Percentiles rank a stretch among this genome's conserved stretches.
These are phyloP conservation scores for Auricularia sp. DNA, from an alignment of 768 basidiomycete species.

Conservation along the genomic window DNA sequence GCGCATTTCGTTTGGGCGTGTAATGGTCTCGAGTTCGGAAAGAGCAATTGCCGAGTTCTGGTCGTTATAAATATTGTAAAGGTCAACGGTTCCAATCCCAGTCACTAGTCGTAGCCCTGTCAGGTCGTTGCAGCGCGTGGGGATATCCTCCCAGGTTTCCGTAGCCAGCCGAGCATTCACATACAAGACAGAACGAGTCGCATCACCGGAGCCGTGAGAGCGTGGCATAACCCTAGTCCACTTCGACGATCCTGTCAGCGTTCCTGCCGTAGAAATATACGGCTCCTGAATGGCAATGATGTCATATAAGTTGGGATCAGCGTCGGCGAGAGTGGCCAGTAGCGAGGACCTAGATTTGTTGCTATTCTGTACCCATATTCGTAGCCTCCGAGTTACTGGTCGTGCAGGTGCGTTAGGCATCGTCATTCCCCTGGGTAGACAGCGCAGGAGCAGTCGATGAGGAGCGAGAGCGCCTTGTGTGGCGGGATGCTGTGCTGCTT, in stretches of 20 bases:
- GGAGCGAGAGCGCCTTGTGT: neutral
- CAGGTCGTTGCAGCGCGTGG: slow-evolving; percentile 17
- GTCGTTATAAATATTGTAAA: slow-evolving; percentile 34
- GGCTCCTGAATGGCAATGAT: neutral
- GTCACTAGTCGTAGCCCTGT: slow-evolving; percentile 19
- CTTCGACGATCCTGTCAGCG: neutral
- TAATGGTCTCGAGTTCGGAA: neutral
- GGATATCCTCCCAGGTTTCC: slow-evolving; percentile 14
- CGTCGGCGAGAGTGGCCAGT: neutral
- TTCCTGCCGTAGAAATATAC: neutral
- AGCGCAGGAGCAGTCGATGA: neutral
- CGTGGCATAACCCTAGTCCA: neutral
- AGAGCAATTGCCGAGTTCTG: neutral
- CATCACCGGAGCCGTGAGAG: neutral
- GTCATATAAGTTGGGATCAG: neutral
- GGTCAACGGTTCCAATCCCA: slow-evolving; percentile 10
- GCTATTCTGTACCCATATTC: slow-evolving; percentile 1
- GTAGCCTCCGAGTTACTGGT: neutral
- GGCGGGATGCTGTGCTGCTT: no score
- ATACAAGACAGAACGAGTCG: slow-evolving; percentile 13
- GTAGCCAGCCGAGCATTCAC: slow-evolving; percentile 14
- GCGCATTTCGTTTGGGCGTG: no score
- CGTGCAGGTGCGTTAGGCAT: neutral
- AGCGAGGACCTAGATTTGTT: neutral
- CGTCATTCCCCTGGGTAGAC: neutral